A percentile compares a stretch with the other conserved stretches of the same genome.
These are phyloP conservation scores for Spiromastix sp. DNA, from an alignment of 2,329 filamentous ascomycete species.

Conservation along the genomic window DNA sequence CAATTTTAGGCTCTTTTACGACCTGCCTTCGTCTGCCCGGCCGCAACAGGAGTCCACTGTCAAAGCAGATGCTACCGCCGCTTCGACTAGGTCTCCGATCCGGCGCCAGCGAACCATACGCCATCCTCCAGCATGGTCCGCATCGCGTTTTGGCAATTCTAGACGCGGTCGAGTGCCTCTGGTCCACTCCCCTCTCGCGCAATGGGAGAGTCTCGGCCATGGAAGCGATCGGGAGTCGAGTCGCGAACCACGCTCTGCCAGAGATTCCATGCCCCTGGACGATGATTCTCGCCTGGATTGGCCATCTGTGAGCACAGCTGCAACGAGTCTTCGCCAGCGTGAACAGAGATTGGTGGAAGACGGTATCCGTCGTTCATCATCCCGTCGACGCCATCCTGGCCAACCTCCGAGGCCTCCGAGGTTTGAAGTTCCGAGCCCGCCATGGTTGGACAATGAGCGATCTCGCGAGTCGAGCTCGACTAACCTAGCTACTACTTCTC, in stretches of 20 bases:
- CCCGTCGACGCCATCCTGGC: constrained; percentile 19
- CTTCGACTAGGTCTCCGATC: constrained; percentile 46
- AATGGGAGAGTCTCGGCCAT: constrained; percentile 18
- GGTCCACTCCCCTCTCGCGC: constrained; percentile 20
- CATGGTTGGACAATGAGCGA: too few species aligned
- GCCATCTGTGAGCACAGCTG: constrained; percentile 12
- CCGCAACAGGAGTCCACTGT: constrained; percentile 32
- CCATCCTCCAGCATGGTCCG: constrained; percentile 3
- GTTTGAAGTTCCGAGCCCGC: too few species aligned
- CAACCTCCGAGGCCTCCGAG: too few species aligned
- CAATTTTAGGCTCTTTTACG: constrained; percentile 5
- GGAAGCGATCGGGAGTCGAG: constrained; percentile 20
- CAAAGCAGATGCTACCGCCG: constrained; percentile 44
- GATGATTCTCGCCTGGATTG: constrained; percentile 15
- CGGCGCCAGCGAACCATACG: constrained; percentile 35
- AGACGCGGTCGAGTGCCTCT: constrained; percentile 20
- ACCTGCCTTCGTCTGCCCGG: constrained; percentile 12
- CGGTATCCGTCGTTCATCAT: constrained; percentile 23
- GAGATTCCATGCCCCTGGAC: constrained; percentile 3
- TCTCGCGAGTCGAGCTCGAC: too few species aligned
- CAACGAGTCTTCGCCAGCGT: constrained; percentile 21
- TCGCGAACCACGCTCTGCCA: constrained; percentile 9
- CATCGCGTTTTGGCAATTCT: constrained; percentile 11
- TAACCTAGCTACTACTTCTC: too few species aligned
- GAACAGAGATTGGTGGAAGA: constrained; percentile 25